A percentile compares a stretch with the other conserved stretches of the same genome.
phyloP scores from a whole-genome alignment of 192 early-diverging fungal species.

The Polychytrium aggregatum region DNA sequence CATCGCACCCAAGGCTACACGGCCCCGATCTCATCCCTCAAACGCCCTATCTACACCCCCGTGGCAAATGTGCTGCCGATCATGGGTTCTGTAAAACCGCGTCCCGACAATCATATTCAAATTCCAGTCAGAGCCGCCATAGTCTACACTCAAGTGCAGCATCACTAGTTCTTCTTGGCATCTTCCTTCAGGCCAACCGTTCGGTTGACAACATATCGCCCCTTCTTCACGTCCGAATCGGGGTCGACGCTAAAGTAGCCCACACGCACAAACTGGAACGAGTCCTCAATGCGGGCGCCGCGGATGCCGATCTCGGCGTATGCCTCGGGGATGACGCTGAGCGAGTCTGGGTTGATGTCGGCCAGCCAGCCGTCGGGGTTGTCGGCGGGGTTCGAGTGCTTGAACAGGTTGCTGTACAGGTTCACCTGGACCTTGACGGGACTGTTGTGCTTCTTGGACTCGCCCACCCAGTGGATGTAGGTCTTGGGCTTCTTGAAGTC shows the following conservation, averaged over 20 bases:
- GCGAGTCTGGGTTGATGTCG: slow-evolving; percentile 75
- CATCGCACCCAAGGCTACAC: too few relatives aligned
- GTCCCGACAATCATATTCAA: too few relatives aligned
- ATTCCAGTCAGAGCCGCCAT: too few relatives aligned
- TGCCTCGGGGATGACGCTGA: slow-evolving; percentile 56
- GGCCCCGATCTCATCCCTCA: too few relatives aligned
- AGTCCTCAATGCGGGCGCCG: slow-evolving; percentile 66
- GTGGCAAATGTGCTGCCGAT: too few relatives aligned
- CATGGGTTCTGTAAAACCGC: too few relatives aligned
- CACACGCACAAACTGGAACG: slow-evolving; percentile 89
- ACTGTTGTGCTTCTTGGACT: slow-evolving; percentile 68
- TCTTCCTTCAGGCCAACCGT: slow-evolving; percentile 46
- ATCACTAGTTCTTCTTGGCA: slow-evolving; percentile 32
- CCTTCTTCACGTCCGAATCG: slow-evolving; percentile 61
- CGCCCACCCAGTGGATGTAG: slow-evolving; percentile 97
- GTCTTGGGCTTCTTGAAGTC: slow-evolving; percentile 79
- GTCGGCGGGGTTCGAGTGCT: slow-evolving; percentile 71
- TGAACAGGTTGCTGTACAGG: slow-evolving; percentile 79
- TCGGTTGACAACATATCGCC: slow-evolving; percentile 43
- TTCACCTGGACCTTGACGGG: slow-evolving; percentile 79
- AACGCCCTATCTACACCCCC: too few relatives aligned
- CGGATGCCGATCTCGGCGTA: slow-evolving; percentile 76
- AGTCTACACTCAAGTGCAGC: slow-evolving; percentile 71
- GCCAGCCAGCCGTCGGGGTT: slow-evolving; percentile 84
- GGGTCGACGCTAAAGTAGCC: slow-evolving; percentile 98